Evolutionary conservation across 768 basidiomycete species (phyloP).

Genomic region (Auricularia sp.): DNA sequence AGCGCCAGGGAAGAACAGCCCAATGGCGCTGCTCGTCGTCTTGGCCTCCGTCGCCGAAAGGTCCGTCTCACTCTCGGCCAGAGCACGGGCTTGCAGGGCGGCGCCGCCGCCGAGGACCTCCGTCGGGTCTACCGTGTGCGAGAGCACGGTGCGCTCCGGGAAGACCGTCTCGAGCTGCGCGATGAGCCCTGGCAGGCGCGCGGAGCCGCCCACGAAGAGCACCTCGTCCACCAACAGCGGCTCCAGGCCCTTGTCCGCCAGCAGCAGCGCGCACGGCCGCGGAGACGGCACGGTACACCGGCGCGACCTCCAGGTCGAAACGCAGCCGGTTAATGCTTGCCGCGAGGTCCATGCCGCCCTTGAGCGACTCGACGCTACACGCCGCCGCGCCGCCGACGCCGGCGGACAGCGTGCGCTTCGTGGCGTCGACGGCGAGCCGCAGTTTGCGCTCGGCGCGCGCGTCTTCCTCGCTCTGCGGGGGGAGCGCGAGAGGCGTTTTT

Average conservation of each 20-base stretch:
- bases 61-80: conserved; percentile 43
- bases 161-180: conserved; percentile 42
- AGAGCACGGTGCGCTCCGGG: conserved; percentile 43
- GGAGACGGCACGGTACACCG: conserved; percentile 51
- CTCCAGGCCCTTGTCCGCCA: conserved; percentile 44
- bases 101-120: conserved; percentile 70
- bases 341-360: conserved; percentile 87
- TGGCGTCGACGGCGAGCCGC: conserved; percentile 84
- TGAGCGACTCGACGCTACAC: conserved; percentile 87
- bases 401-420: conserved; percentile 86
- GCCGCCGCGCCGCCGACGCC: conserved; percentile 71
- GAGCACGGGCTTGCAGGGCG: conserved; percentile 60
- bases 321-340: conserved; percentile 51
- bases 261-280: conserved; percentile 42
- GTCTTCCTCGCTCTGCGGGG: conserved; percentile 50
- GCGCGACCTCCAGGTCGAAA: conserved; percentile 52
- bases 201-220: conserved; percentile 69
- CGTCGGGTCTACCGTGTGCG: conserved; percentile 65
- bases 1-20: conserved; percentile 52
- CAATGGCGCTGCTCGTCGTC: conserved; percentile 55
- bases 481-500: conserved; percentile 55
- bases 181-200: conserved; percentile 66
- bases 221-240: conserved; percentile 66
- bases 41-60: conserved; percentile 34
- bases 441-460: conserved; percentile 90